Percentiles rank a stretch among this genome's conserved stretches.
phyloP scores from a whole-genome alignment of 345 rosid genomes.

The Limnanthes douglasii region DNA sequence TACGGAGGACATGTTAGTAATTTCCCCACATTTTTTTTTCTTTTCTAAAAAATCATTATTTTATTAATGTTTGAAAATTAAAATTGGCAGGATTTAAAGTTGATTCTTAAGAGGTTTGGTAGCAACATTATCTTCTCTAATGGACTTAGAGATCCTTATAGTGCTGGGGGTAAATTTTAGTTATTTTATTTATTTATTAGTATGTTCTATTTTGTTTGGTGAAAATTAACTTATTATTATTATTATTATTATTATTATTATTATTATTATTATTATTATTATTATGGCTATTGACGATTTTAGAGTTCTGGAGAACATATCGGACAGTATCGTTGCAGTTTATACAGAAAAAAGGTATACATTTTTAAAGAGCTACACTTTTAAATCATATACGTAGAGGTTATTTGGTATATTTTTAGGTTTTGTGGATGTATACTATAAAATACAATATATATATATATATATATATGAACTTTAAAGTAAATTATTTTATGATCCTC shows the following conservation, averaged over 20 bases:
- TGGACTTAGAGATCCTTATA: slow-evolving; percentile 32
- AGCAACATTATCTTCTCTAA: slow-evolving; percentile 42
- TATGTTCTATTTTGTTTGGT: too few relatives aligned
- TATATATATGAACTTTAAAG: background rate
- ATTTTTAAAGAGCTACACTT: too few relatives aligned
- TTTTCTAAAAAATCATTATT: too few relatives aligned
- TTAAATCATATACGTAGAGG: too few relatives aligned
- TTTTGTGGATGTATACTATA: background rate
- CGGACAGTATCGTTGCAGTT: slow-evolving; percentile 23
- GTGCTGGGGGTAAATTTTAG: slow-evolving; percentile 24
- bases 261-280: background rate
- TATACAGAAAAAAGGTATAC: slow-evolving; percentile 12
- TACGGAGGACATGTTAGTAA: too few relatives aligned
- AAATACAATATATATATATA: background rate
- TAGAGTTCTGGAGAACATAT: slow-evolving; percentile 30
- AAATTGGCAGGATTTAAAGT: slow-evolving; percentile 22
- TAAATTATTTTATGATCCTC: background rate
- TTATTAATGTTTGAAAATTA: too few relatives aligned
- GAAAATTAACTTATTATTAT: background rate
- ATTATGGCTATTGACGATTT: background rate
- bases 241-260: background rate
- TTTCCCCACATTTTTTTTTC: too few relatives aligned
- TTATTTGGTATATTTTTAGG: background rate
- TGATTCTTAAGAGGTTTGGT: slow-evolving; percentile 20
- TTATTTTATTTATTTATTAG: background rate